These are phyloP conservation scores for Bauhinia variegata DNA, from an alignment of 306 rosid species.

Conservation along the genomic window DNA sequence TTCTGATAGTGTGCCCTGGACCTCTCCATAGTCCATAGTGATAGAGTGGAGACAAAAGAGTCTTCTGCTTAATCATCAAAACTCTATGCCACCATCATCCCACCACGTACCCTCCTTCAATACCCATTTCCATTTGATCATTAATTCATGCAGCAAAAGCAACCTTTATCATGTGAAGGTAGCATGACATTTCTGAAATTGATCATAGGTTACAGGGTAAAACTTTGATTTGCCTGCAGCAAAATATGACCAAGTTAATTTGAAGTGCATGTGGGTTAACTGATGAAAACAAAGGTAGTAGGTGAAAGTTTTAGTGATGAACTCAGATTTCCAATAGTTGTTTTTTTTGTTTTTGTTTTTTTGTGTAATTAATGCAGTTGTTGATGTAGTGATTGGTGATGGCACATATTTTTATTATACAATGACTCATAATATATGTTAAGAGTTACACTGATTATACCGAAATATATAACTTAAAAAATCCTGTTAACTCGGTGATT, in stretches of 20 bases:
- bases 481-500: conserved; percentile 25
- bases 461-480: too few relatives aligned
- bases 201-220: background rate
- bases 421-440: too few relatives aligned
- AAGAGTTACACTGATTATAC: too few relatives aligned
- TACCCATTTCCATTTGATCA: conserved; percentile 11
- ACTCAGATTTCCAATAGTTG: too few relatives aligned
- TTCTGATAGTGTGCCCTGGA: conserved; percentile 62
- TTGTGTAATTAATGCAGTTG: too few relatives aligned
- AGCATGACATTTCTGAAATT: conserved; percentile 17
- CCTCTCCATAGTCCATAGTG: conserved; percentile 52
- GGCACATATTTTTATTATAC: too few relatives aligned
- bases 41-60: conserved; percentile 71
- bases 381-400: too few relatives aligned
- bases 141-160: conserved; percentile 1
- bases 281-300: conserved; percentile 16
- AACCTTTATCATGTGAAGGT: conserved; percentile 14
- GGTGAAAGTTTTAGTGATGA: conserved; percentile 30
- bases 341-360: too few relatives aligned
- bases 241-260: conserved; percentile 23
- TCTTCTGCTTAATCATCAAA: conserved; percentile 61
- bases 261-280: background rate
- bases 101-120: conserved; percentile 32
- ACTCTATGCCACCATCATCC: conserved; percentile 30
- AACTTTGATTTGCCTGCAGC: conserved; percentile 27